Conservation (phyloP, 2,329 filamentous ascomycete genomes). For the Arachnomyces sp. region DNA sequence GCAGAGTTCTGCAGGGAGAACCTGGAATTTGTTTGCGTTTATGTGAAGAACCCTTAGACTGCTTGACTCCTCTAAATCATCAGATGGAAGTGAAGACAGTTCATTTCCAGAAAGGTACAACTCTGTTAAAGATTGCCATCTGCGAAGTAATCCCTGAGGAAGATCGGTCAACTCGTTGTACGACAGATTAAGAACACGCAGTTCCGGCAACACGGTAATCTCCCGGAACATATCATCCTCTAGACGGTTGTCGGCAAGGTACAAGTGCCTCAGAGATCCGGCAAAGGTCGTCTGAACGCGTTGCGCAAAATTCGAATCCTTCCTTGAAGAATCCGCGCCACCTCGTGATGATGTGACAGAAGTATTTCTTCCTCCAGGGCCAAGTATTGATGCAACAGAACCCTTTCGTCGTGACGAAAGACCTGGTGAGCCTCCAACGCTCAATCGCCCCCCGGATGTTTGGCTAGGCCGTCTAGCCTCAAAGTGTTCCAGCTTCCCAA, state of each 20-base stretch:
- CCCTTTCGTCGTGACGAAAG: slow-evolving; percentile 57
- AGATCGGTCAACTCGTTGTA: slow-evolving; percentile 94
- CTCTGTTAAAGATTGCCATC: slow-evolving; percentile 84
- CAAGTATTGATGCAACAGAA: slow-evolving; percentile 73
- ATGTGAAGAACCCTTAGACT: slow-evolving; percentile 84
- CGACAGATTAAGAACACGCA: slow-evolving; percentile 83
- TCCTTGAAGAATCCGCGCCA: slow-evolving; percentile 56
- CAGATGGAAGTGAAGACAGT: slow-evolving; percentile 78
- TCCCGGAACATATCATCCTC: slow-evolving; percentile 95
- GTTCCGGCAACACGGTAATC: slow-evolving; percentile 68
- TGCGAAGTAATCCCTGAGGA: slow-evolving; percentile 76
- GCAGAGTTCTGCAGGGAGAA: slow-evolving; percentile 87
- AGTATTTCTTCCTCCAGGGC: slow-evolving; percentile 72
- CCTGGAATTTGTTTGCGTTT: slow-evolving; percentile 97
- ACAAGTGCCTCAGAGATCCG: slow-evolving; percentile 71
- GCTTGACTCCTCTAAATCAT: slow-evolving; percentile 86
- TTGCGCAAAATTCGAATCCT: slow-evolving; percentile 81
- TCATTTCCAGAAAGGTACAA: slow-evolving; percentile 94
- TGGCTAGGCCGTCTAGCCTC: slow-evolving; percentile 71
- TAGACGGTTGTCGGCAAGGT: slow-evolving; percentile 85
- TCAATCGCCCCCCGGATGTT: slow-evolving; percentile 66
- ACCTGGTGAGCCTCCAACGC: slow-evolving; percentile 64
- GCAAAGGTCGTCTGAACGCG: slow-evolving; percentile 80
- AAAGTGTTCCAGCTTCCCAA: slow-evolving; percentile 57
- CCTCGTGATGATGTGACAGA: slow-evolving; percentile 66